A percentile compares a stretch with the other conserved stretches of the same genome.
Conservation (phyloP, 441 rosid species). For the Jatropha multifida region DNA sequence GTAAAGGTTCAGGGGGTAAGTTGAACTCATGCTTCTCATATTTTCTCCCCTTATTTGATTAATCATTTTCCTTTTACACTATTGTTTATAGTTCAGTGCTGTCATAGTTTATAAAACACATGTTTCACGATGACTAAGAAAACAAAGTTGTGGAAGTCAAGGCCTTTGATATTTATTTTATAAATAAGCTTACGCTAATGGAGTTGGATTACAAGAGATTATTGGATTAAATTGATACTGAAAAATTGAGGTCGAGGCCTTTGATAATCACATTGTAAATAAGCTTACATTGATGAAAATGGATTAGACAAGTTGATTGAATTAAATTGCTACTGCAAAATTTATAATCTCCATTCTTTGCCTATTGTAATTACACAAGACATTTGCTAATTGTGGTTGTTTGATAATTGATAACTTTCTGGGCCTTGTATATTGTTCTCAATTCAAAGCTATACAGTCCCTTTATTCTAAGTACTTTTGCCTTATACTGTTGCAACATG, state of each 20-base stretch:
- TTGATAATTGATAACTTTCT: background rate
- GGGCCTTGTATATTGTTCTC: background rate
- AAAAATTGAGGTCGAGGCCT: background rate
- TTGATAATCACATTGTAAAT: background rate
- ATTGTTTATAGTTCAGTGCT: conserved; percentile 4
- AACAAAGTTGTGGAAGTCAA: background rate
- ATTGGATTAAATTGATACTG: no score
- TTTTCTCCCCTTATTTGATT: background rate
- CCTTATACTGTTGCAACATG: background rate
- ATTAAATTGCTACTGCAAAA: background rate
- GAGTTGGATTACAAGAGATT: background rate
- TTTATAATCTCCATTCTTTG: background rate
- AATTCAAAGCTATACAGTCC: background rate
- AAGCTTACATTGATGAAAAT: conserved; percentile 2
- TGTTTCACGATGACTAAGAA: conserved; percentile 2
- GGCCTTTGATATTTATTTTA: background rate
- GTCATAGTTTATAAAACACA: background rate
- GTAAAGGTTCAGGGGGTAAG: conserved; percentile 67
- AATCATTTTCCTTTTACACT: background rate
- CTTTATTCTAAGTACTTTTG: background rate
- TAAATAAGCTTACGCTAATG: conserved; percentile 6
- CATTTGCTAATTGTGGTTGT: background rate
- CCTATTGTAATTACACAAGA: background rate
- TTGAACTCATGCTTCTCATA: conserved; percentile 7
- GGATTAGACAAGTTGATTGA: background rate